Evolutionary conservation across 2,329 filamentous ascomycete species (phyloP).

Genomic region (Pseudopithomyces maydicus): DNA sequence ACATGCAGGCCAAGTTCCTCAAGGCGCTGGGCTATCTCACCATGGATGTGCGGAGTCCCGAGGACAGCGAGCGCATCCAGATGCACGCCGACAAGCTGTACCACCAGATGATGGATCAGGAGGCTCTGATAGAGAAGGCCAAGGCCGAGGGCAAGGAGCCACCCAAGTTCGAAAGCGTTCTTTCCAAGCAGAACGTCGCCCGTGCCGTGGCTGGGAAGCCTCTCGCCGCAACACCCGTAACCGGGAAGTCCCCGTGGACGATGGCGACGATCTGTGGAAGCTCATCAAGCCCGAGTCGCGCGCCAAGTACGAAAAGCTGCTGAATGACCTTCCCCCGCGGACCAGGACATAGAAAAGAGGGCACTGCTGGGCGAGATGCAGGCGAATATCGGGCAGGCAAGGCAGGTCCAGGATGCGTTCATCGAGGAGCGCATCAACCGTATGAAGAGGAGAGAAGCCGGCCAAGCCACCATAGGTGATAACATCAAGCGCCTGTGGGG

Average conservation of each 20-base stretch:
- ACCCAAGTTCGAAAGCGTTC: slow-evolving; percentile 64
- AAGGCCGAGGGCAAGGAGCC: slow-evolving; percentile 59
- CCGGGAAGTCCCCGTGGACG: slow-evolving; percentile 1
- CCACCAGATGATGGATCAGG: slow-evolving; percentile 83
- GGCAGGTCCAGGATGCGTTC: slow-evolving; percentile 39
- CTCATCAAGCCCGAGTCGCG: slow-evolving; percentile 37
- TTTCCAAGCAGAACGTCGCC: slow-evolving; percentile 47
- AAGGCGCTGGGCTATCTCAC: slow-evolving; percentile 87
- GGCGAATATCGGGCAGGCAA: slow-evolving; percentile 30
- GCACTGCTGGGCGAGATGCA: slow-evolving; percentile 42
- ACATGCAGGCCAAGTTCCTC: slow-evolving; percentile 87
- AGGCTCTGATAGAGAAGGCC: slow-evolving; percentile 73
- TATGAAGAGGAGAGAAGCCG: slow-evolving; percentile 41
- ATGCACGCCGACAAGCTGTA: slow-evolving; percentile 94
- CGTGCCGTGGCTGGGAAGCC: slow-evolving; percentile 28
- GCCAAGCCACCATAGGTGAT: slow-evolving; percentile 44
- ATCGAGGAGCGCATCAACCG: slow-evolving; percentile 41
- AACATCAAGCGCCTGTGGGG: slow-evolving; percentile 45
- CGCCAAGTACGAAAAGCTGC: slow-evolving; percentile 38
- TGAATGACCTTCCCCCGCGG: slow-evolving; percentile 35
- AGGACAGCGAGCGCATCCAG: slow-evolving; percentile 83
- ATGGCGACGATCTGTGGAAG: slow-evolving; percentile 34
- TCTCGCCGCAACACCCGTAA: slow-evolving; percentile 10
- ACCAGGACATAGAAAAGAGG: slow-evolving; percentile 41
- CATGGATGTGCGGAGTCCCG: slow-evolving; percentile 65